Evolutionary conservation across 2,329 filamentous ascomycete species (phyloP).

Genomic region (Magnaporthales sp.): DNA sequence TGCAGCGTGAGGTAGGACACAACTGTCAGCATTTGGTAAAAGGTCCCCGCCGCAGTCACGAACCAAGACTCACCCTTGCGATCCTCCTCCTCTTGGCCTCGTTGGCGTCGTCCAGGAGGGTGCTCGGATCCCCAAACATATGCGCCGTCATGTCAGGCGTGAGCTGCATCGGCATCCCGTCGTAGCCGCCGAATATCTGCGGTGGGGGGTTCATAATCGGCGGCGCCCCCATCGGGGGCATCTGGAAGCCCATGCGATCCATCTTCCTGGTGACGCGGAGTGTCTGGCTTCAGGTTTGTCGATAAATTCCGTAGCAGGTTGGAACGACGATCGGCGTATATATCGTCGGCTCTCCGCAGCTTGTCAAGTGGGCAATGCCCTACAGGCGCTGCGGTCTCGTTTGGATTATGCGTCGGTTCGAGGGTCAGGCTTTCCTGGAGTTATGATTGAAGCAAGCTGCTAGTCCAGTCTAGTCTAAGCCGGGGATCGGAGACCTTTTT

Average conservation of each 20-base stretch:
- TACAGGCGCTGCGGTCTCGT: background rate
- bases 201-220: constrained; percentile 60
- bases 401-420: background rate
- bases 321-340: background rate
- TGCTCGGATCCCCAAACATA: constrained; percentile 48
- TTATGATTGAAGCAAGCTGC: background rate
- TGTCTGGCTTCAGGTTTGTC: background rate
- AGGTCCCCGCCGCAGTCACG: background rate
- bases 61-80: constrained; percentile 56
- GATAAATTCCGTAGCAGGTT: background rate
- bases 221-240: constrained; percentile 44
- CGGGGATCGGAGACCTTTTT: background rate
- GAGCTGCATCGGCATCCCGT: constrained; percentile 45
- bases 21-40: background rate
- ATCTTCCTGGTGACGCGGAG: constrained; percentile 19
- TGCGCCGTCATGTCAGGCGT: constrained; percentile 46
- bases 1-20: constrained; percentile 24
- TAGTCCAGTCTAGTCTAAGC: background rate
- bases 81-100: constrained; percentile 87
- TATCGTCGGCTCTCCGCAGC: background rate
- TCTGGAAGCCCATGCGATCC: constrained; percentile 50
- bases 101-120: constrained; percentile 55
- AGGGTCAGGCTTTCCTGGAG: background rate
- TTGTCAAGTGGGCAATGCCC: background rate
- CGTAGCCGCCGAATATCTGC: constrained; percentile 60